Conservation (phyloP, 1,139 yeast species). For the Candida sp. region DNA sequence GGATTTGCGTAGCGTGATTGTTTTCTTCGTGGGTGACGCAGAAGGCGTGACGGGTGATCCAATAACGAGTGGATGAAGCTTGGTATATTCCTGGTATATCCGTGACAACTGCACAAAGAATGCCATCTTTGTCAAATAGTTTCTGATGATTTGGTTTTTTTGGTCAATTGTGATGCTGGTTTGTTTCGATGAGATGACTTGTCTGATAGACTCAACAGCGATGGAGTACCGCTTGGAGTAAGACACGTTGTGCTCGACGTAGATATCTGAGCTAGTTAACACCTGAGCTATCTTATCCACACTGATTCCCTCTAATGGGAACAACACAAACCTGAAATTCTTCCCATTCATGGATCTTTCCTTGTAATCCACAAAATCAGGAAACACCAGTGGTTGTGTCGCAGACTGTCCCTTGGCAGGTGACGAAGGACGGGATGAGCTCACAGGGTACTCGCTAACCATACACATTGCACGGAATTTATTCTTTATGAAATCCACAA, state of each 20-base stretch:
- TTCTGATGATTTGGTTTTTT: conserved; percentile 47
- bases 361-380: conserved; percentile 29
- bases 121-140: conserved; percentile 55
- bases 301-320: conserved; percentile 46
- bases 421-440: conserved; percentile 18
- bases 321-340: conserved; percentile 44
- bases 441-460: conserved; percentile 49
- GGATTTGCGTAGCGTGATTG: conserved; percentile 2
- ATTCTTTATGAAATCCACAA: conserved; percentile 68
- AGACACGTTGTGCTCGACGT: conserved; percentile 48
- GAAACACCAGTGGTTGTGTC: conserved; percentile 19
- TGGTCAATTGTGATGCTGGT: conserved; percentile 32
- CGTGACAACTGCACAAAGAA: conserved; percentile 67
- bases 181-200: conserved; percentile 21
- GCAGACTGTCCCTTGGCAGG: conserved; percentile 19
- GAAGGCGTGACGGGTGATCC: conserved; percentile 6
- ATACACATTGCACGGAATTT: conserved; percentile 65
- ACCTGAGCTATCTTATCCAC: conserved; percentile 41
- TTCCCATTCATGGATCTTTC: conserved; percentile 20
- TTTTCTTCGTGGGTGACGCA: conserved; percentile 10
- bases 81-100: conserved; percentile 43
- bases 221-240: conserved; percentile 19
- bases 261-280: conserved; percentile 41
- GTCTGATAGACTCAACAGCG: conserved; percentile 22
- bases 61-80: conserved; percentile 17